Conservation (phyloP, 495 filamentous ascomycete genomes). For the Polyplosphaeria fusca region DNA sequence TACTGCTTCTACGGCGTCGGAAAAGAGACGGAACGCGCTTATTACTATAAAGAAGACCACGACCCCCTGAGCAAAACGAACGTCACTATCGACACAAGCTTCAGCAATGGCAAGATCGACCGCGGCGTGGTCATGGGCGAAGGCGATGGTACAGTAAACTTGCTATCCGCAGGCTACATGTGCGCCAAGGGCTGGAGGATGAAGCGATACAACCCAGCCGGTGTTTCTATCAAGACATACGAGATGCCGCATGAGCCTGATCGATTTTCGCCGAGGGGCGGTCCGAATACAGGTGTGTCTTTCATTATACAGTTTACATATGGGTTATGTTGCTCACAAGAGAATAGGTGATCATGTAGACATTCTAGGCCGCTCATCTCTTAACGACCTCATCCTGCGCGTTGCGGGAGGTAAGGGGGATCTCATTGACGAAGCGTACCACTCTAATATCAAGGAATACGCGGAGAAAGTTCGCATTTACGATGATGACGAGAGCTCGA, state of each 20-base stretch:
- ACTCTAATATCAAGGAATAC: constrained; percentile 77
- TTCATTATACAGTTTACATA: not conserved
- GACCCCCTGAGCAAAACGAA: constrained; percentile 66
- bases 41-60: constrained; percentile 79
- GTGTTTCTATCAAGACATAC: constrained; percentile 72
- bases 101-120: constrained; percentile 65
- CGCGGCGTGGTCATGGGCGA: constrained; percentile 90
- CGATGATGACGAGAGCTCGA: constrained; percentile 43
- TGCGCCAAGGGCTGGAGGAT: constrained; percentile 92
- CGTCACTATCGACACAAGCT: constrained; percentile 82
- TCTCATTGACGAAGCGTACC: constrained; percentile 69
- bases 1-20: constrained; percentile 97
- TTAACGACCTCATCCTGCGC: constrained; percentile 86
- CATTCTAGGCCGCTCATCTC: constrained; percentile 79
- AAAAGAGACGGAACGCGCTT: constrained; percentile 85
- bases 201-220: constrained; percentile 87
- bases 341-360: constrained; percentile 91
- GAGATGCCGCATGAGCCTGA: constrained; percentile 98
- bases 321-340: not conserved
- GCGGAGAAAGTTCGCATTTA: constrained; percentile 74
- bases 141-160: constrained; percentile 89
- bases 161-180: constrained; percentile 91
- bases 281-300: constrained; percentile 76
- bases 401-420: constrained; percentile 87
- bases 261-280: constrained; percentile 82